phyloP scores from a whole-genome alignment of 2,329 filamentous ascomycete species.

The Ophiostoma angusticollis region DNA sequence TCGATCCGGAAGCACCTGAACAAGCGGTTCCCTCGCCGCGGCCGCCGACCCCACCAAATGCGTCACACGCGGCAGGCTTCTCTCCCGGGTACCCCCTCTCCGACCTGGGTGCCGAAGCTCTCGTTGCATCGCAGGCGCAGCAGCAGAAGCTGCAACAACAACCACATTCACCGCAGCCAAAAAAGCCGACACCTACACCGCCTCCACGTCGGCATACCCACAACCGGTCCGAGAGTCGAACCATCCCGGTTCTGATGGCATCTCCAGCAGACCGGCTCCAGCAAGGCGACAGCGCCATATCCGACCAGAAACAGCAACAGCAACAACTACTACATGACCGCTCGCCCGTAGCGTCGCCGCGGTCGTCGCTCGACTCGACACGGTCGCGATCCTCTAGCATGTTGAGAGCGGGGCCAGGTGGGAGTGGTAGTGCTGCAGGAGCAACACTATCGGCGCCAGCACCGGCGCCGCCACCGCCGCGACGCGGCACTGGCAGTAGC shows the following conservation, averaged over 20 bases:
- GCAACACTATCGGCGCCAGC: slow-evolving; percentile 22
- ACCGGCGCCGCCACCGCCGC: slow-evolving; percentile 43
- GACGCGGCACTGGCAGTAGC: too few species aligned
- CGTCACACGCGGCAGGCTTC: slow-evolving; percentile 20
- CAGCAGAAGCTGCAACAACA: background rate
- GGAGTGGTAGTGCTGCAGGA: too few species aligned
- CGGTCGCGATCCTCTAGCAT: slow-evolving; percentile 33
- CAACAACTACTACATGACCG: slow-evolving; percentile 8
- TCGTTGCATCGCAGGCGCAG: background rate
- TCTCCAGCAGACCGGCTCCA: background rate
- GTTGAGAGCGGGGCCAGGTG: too few species aligned
- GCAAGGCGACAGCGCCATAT: background rate
- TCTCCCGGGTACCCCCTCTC: background rate
- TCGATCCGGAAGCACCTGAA: slow-evolving; percentile 15
- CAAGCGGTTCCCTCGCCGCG: slow-evolving; percentile 21
- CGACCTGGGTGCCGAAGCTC: slow-evolving; percentile 1
- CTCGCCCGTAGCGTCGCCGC: slow-evolving; percentile 21
- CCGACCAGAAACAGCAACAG: background rate
- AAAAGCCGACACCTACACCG: slow-evolving; percentile 28
- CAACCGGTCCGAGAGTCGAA: slow-evolving; percentile 29
- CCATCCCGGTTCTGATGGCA: background rate
- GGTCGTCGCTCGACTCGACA: slow-evolving; percentile 38
- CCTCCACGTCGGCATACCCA: slow-evolving; percentile 40
- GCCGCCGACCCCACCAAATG: slow-evolving; percentile 28
- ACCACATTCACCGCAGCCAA: background rate